A percentile compares a stretch with the other conserved stretches of the same genome.
Evolutionary conservation across 192 early-diverging fungal species (phyloP).

Genomic region (Entophlyctis helioformis): DNA sequence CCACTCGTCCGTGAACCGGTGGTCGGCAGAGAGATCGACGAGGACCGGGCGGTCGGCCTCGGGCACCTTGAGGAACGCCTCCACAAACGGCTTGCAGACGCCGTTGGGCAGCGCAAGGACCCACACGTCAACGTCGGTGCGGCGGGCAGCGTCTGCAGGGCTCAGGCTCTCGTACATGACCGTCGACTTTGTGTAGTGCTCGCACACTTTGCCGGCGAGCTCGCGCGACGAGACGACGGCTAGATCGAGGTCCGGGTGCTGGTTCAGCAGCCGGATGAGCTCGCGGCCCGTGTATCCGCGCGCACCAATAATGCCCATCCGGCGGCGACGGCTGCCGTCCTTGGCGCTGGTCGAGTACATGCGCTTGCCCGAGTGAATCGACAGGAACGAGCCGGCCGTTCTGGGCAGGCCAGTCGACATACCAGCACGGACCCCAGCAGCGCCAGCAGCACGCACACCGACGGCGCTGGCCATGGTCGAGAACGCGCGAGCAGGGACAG

Average conservation of each 20-base stretch:
- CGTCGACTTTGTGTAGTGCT: slow-evolving; percentile 55
- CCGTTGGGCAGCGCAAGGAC: slow-evolving; percentile 94
- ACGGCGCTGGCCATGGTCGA: slow-evolving; percentile 33
- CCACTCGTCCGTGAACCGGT: slow-evolving; percentile 81
- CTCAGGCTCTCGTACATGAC: slow-evolving; percentile 74
- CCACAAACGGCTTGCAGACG: slow-evolving; percentile 86
- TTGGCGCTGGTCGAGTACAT: slow-evolving; percentile 3
- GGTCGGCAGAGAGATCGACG: slow-evolving; percentile 86
- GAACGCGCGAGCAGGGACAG: slow-evolving; percentile 40
- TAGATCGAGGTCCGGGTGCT: slow-evolving; percentile 76
- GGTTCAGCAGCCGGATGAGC: slow-evolving; percentile 75
- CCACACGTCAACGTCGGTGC: slow-evolving; percentile 82
- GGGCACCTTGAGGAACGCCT: slow-evolving; percentile 44
- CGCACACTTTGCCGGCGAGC: slow-evolving; percentile 74
- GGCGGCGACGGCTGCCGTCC: not conserved
- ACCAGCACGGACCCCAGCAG: too few species aligned
- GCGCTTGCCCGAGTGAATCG: slow-evolving; percentile 2
- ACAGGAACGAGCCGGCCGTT: too few species aligned
- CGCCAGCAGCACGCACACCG: too few species aligned
- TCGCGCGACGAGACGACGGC: slow-evolving; percentile 90
- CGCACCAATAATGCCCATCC: slow-evolving; percentile 88
- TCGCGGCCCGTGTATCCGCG: slow-evolving; percentile 96
- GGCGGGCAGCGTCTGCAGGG: slow-evolving; percentile 46
- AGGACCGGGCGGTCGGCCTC: slow-evolving; percentile 54
- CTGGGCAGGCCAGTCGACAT: not conserved